These are phyloP conservation scores for Mallotus repandus DNA, from an alignment of 441 rosid species.

Conservation along the genomic window DNA sequence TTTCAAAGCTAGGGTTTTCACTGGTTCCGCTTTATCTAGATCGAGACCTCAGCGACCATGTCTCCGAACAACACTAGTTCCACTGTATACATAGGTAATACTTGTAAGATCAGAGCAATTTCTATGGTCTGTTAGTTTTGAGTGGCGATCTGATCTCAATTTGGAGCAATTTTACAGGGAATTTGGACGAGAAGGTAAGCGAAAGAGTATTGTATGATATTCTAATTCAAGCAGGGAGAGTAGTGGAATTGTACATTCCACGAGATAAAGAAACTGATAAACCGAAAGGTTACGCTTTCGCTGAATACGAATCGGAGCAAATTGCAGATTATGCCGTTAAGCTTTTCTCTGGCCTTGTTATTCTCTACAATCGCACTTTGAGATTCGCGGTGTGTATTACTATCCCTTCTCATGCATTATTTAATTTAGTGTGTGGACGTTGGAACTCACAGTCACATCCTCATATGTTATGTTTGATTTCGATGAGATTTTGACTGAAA, in stretches of 20 bases:
- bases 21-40: not conserved
- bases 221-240: slow-evolving; percentile 80
- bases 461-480: no score
- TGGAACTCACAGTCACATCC: no score
- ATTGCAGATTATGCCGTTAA: slow-evolving; percentile 85
- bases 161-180: slow-evolving; percentile 39
- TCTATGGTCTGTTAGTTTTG: not conserved
- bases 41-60: slow-evolving; percentile 30
- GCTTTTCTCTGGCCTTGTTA: slow-evolving; percentile 87
- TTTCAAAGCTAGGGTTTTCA: no score
- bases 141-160: not conserved
- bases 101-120: not conserved
- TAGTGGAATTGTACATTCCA: slow-evolving; percentile 73
- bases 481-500: no score
- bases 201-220: slow-evolving; percentile 87
- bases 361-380: slow-evolving; percentile 72
- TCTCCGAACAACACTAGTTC: slow-evolving; percentile 42
- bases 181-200: slow-evolving; percentile 79
- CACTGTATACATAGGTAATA: slow-evolving; percentile 57
- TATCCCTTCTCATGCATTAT: no score
- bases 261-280: slow-evolving; percentile 78
- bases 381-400: slow-evolving; percentile 55
- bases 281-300: slow-evolving; percentile 90
- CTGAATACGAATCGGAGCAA: slow-evolving; percentile 76
- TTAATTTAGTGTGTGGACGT: no score